A percentile compares a stretch with the other conserved stretches of the same genome.
Evolutionary conservation across 139 green algal genomes (phyloP).

Genomic region (Klebsormidium nitens): DNA sequence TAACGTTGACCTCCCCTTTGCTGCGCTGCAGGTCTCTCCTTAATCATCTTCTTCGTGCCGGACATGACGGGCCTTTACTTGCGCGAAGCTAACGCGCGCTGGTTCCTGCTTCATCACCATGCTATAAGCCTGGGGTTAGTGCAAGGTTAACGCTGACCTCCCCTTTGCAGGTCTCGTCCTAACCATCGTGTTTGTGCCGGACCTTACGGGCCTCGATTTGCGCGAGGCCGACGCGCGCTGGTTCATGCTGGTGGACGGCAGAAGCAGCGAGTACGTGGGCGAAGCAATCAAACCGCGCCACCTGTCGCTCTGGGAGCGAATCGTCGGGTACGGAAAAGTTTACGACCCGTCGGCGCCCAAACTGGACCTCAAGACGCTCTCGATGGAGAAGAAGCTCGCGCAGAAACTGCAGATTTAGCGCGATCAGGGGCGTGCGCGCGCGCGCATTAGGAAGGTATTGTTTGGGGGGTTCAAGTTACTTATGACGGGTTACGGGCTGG

Average conservation of each 20-base stretch:
- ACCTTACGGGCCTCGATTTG: constrained; percentile 56
- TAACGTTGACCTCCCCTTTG: too few relatives aligned
- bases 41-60: constrained; percentile 57
- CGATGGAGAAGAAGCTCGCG: too few relatives aligned
- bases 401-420: too few relatives aligned
- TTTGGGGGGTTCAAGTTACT: too few relatives aligned
- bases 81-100: constrained; percentile 54
- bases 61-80: constrained; percentile 58
- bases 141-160: too few relatives aligned
- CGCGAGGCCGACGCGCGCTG: constrained; percentile 62
- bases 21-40: constrained; percentile 35
- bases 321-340: too few relatives aligned
- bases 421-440: too few relatives aligned
- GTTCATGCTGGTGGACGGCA: too few relatives aligned
- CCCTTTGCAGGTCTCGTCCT: constrained; percentile 42
- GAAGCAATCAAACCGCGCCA: constrained; percentile 60
- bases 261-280: constrained; percentile 43
- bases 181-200: constrained; percentile 55
- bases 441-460: too few relatives aligned
- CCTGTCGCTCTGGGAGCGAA: constrained; percentile 54
- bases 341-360: too few relatives aligned
- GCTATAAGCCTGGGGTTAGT: constrained; percentile 19
- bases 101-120: constrained; percentile 13
- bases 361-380: too few relatives aligned
- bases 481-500: too few relatives aligned